These are phyloP conservation scores for Tubosaeta brunneosetosa DNA, from an alignment of 768 basidiomycete genomes.

Conservation along the genomic window DNA sequence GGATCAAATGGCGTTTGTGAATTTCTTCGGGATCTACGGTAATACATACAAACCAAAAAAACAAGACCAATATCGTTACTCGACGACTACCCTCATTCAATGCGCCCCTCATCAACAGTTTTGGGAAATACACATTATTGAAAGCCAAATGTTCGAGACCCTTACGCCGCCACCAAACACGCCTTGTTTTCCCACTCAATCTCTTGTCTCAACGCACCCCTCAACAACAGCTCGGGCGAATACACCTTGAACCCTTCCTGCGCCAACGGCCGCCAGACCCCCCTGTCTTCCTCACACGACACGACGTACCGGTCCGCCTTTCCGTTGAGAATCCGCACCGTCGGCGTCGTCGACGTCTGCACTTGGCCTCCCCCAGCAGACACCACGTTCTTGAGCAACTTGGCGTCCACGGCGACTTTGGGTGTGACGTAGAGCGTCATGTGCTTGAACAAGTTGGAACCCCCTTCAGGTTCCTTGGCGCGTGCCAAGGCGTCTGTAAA, in stretches of 20 bases:
- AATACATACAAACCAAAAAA: too few species aligned
- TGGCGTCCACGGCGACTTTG: conserved; percentile 52
- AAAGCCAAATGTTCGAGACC: too few species aligned
- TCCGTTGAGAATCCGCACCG: conserved; percentile 48
- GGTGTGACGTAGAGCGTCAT: conserved; percentile 74
- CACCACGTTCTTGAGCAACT: conserved; percentile 66
- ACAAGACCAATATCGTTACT: too few species aligned
- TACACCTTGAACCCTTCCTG: conserved; percentile 55
- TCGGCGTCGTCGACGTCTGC: conserved; percentile 44
- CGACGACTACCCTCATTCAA: too few species aligned
- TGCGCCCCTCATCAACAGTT: too few species aligned
- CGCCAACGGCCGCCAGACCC: conserved; percentile 62
- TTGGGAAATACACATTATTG: too few species aligned
- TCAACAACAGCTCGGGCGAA: conserved; percentile 62
- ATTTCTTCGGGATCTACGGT: too few species aligned
- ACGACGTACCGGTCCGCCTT: conserved; percentile 54
- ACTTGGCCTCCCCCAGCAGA: conserved; percentile 58
- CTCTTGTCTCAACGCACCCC: conserved; percentile 60
- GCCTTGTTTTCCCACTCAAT: conserved; percentile 54
- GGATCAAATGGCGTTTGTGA: too few species aligned
- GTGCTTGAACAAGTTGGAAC: conserved; percentile 52
- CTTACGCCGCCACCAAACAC: conserved; percentile 18
- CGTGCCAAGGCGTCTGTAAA: conserved; percentile 56
- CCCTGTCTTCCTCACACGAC: too few species aligned
- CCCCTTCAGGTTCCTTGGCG: conserved; percentile 44